These are phyloP conservation scores for Fusarium palustre DNA, from an alignment of 2,329 filamentous ascomycete genomes.

Conservation along the genomic window DNA sequence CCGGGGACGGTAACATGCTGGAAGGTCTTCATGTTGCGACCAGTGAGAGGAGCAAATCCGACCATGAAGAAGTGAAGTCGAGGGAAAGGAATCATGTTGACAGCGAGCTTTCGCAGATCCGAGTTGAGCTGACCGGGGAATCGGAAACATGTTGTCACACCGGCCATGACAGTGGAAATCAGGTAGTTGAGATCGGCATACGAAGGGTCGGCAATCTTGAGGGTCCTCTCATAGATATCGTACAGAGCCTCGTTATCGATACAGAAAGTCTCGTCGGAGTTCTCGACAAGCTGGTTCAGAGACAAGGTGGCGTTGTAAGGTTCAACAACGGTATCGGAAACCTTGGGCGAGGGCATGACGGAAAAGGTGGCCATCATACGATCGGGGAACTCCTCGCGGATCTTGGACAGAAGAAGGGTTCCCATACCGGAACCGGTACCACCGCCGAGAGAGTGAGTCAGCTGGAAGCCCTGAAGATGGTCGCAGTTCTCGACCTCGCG, in stretches of 20 bases:
- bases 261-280: constrained; percentile 99
- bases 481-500: constrained; percentile 99
- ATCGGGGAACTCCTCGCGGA: constrained; percentile 99
- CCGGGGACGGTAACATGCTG: constrained; percentile 96
- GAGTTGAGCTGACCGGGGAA: constrained; percentile 99
- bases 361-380: constrained; percentile 99
- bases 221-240: constrained; percentile 99
- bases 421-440: constrained; percentile 99
- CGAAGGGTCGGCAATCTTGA: constrained; percentile 98
- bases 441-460: constrained; percentile 99
- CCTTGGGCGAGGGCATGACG: constrained; percentile 97
- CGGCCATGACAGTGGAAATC: constrained; percentile 99
- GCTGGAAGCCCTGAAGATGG: constrained; percentile 99
- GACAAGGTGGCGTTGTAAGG: constrained; percentile 99
- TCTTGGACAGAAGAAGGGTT: constrained; percentile 99
- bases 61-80: constrained; percentile 99
- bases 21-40: constrained; percentile 86
- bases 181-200: constrained; percentile 99
- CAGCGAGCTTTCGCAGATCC: constrained; percentile 97
- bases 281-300: constrained; percentile 98
- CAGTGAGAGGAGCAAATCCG: constrained; percentile 97
- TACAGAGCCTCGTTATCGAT: constrained; percentile 99
- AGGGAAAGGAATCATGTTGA: constrained; percentile 99
- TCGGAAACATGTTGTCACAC: constrained; percentile 96
- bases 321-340: constrained; percentile 99